Conservation (phyloP, 768 basidiomycete species). For the Pisolithus tinctorius region DNA sequence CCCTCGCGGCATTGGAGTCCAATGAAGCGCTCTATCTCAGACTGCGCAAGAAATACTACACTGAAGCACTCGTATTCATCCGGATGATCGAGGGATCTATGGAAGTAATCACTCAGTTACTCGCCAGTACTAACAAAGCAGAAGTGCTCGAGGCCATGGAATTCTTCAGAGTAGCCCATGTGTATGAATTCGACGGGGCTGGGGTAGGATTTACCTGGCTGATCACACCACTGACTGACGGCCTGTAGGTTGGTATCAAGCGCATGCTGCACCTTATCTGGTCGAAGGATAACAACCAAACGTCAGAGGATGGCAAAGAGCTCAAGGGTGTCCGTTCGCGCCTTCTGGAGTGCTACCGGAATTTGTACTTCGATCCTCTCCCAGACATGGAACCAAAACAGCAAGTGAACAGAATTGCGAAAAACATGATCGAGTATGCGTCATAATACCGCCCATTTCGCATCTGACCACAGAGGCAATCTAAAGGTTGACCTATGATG, state of each 20-base stretch:
- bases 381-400: conserved; percentile 71
- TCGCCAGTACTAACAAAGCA: conserved; percentile 81
- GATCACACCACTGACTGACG: conserved; percentile 1
- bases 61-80: conserved; percentile 83
- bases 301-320: conserved; percentile 73
- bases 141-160: conserved; percentile 84
- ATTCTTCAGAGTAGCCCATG: conserved; percentile 78
- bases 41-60: conserved; percentile 79
- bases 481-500: conserved; percentile 77
- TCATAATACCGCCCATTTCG: not conserved
- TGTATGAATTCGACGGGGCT: conserved; percentile 74
- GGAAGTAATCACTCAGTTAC: conserved; percentile 63
- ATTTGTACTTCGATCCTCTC: conserved; percentile 81
- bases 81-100: conserved; percentile 59
- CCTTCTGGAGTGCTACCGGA: conserved; percentile 83
- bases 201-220: conserved; percentile 39
- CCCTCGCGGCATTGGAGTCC: conserved; percentile 60
- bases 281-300: conserved; percentile 84
- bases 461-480: not conserved
- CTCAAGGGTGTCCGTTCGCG: conserved; percentile 83
- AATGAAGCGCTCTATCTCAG: conserved; percentile 60
- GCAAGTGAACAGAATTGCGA: conserved; percentile 87
- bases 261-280: conserved; percentile 97
- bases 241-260: conserved; percentile 71
- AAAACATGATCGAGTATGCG: conserved; percentile 92